Evolutionary conservation across 768 basidiomycete species (phyloP), one percentile per base, ranked within the genome.

Genomic region (Lactarius trivialis): DNA sequence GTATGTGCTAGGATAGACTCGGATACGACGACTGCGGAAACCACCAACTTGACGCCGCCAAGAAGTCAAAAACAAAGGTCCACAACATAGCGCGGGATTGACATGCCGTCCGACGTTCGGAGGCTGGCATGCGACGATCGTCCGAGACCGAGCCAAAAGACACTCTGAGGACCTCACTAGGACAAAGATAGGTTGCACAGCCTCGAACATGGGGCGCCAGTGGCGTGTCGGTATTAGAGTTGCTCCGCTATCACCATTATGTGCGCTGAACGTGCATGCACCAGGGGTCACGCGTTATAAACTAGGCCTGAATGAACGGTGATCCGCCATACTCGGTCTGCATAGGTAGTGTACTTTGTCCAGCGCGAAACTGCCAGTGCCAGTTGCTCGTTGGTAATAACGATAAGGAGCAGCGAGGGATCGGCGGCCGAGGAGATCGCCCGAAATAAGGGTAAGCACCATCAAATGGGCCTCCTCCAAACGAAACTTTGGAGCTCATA

Each of bases 91-190:
- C 45, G 12, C 45, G 45, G 45, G 45, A 14, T 48, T 24, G 24
- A 54, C n/a, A 45, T 14, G 32, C 59, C 52, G 52, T 60, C 52
- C 59, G 59, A 55, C 19, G 7, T 34, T 54, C 59, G 59, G 45
- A n/a, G 39, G 6, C 11, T 5, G 33, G 4, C 19, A 26, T 33
- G 52, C 26, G 51, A 32, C 17, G 21, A 51, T 51, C 30, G 30
- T 12, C 58, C 51, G 21, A 30, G 50, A 43, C n/a, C 30, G 39
- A n/a, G 17, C 32, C 21, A 43, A 30, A 60, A 30, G 7, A 28
- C 50, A 28, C 11, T 32, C 19, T 51, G 30, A 51, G 30, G 50
- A 37, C 24, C 24, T 32, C n/a, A 43, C 58, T 53, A 52, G 58
- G 45, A 60, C 45, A 50, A 33, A 56, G 41, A 41, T 50, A 55